These are phyloP conservation scores for Aspergillus sp. DNA, from an alignment of 2,329 filamentous ascomycete species.

Conservation along the genomic window DNA sequence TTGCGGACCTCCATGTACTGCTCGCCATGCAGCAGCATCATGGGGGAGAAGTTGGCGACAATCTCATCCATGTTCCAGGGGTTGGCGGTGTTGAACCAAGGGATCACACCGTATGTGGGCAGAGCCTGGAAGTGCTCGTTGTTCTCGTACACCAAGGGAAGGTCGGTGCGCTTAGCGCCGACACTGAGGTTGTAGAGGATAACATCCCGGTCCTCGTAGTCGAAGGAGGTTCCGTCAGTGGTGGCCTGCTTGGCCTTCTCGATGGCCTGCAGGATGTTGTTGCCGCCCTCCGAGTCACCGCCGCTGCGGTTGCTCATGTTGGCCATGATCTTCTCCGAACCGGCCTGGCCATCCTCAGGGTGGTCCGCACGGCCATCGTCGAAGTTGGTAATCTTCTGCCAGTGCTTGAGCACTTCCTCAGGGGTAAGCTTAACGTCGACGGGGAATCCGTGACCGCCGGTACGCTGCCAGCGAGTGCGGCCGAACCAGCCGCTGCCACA, in stretches of 20 bases:
- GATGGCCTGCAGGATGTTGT: conserved; percentile 73
- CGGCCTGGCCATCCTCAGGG: conserved; percentile 75
- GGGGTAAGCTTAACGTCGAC: conserved; percentile 79
- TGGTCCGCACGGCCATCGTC: conserved; percentile 85
- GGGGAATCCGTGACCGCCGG: conserved; percentile 87
- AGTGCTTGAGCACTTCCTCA: conserved; percentile 76
- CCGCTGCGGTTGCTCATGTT: conserved; percentile 78
- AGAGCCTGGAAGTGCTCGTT: conserved; percentile 89
- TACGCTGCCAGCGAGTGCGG: conserved; percentile 91
- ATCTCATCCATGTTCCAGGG: conserved; percentile 80
- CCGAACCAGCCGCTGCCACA: conserved; percentile 93
- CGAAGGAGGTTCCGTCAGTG: conserved; percentile 72
- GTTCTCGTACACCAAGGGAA: conserved; percentile 87
- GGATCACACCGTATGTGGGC: conserved; percentile 94
- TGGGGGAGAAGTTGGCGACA: conserved; percentile 93
- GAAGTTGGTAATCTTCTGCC: conserved; percentile 80
- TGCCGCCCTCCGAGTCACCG: conserved; percentile 48
- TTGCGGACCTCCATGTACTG: conserved; percentile 95
- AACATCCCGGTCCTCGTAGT: conserved; percentile 80
- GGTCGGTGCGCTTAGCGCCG: conserved; percentile 85
- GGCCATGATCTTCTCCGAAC: conserved; percentile 75
- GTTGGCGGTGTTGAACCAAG: conserved; percentile 80
- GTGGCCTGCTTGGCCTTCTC: conserved; percentile 72
- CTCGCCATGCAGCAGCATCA: conserved; percentile 99
- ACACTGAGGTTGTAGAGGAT: conserved; percentile 96